A percentile compares a stretch with the other conserved stretches of the same genome.
These are phyloP conservation scores for Moesziomyces sp. DNA, from an alignment of 1,284 basidiomycete genomes.

Conservation along the genomic window DNA sequence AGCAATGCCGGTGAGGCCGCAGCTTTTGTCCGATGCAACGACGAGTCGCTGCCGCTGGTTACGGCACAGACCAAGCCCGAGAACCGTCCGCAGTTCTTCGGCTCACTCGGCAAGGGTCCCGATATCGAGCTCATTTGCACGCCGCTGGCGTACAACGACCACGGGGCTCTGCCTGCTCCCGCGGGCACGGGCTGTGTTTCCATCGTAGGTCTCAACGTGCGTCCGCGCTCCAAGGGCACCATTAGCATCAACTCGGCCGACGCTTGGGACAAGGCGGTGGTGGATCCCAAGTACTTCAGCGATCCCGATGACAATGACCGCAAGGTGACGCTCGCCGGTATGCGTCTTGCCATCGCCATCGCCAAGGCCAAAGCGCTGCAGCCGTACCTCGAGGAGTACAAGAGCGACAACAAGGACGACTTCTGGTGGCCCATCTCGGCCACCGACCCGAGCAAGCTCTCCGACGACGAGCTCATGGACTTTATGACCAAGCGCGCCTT, in stretches of 20 bases:
- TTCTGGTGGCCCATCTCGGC: constrained; percentile 48
- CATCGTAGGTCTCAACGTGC: constrained; percentile 51
- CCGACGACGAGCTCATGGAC: constrained; percentile 55
- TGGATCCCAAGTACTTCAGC: constrained; percentile 50
- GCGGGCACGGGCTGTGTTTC: constrained; percentile 37
- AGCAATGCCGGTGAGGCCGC: constrained; percentile 60
- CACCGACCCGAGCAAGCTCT: constrained; percentile 54
- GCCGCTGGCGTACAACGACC: constrained; percentile 45
- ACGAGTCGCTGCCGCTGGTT: constrained; percentile 57
- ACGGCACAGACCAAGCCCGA: constrained; percentile 43
- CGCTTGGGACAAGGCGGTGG: constrained; percentile 44
- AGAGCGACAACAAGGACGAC: constrained; percentile 35
- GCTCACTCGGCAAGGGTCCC: constrained; percentile 58
- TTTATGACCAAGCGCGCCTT: constrained; percentile 71
- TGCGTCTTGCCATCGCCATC: constrained; percentile 42
- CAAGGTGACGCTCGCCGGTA: constrained; percentile 49
- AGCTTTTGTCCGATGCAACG: constrained; percentile 66
- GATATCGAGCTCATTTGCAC: constrained; percentile 65
- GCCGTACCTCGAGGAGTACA: constrained; percentile 44
- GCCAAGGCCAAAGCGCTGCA: constrained; percentile 31
- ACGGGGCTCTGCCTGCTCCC: constrained; percentile 33
- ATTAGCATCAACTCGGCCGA: constrained; percentile 41
- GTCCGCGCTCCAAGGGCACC: constrained; percentile 46
- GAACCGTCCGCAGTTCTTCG: constrained; percentile 51
- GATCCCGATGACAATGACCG: constrained; percentile 52